Conservation (phyloP, 495 filamentous ascomycete species). For the Rostrohypoxylon terebratum region DNA sequence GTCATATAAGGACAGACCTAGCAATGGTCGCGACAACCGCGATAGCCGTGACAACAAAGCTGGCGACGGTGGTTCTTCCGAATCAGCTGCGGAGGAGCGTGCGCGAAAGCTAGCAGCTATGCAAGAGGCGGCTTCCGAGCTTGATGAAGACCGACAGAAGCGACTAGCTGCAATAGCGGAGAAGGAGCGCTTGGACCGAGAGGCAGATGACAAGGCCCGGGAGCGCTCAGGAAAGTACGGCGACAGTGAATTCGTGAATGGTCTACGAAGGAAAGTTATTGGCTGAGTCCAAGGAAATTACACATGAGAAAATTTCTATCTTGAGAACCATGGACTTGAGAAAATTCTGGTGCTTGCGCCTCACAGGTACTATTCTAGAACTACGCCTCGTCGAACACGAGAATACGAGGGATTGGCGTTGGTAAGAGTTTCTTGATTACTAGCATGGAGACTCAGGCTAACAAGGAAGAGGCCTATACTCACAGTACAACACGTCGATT, state of each 20-base stretch:
- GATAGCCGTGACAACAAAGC: not conserved
- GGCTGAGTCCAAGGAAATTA: constrained; percentile 7
- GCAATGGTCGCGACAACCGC: constrained; percentile 16
- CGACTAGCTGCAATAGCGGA: constrained; percentile 75
- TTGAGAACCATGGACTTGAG: not conserved
- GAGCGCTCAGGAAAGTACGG: constrained; percentile 68
- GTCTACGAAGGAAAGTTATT: constrained; percentile 64
- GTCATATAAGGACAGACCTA: constrained; percentile 34
- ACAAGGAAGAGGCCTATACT: not conserved
- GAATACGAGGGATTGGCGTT: not conserved
- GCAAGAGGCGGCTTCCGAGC: constrained; percentile 82
- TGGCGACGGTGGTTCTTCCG: constrained; percentile 20
- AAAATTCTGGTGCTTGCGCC: not conserved
- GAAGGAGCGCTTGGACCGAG: constrained; percentile 70
- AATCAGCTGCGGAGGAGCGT: constrained; percentile 63
- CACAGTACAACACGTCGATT: not conserved
- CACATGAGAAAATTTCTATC: not conserved
- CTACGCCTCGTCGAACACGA: not conserved
- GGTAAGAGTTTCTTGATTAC: not conserved
- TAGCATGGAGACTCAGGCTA: not conserved
- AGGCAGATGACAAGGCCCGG: constrained; percentile 71
- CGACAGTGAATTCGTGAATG: constrained; percentile 70
- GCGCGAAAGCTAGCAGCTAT: constrained; percentile 84
- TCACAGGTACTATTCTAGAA: not conserved
- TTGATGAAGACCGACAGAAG: constrained; percentile 79